phyloP scores from a whole-genome alignment of 495 filamentous ascomycete species.

The Penicillium alfredii region DNA sequence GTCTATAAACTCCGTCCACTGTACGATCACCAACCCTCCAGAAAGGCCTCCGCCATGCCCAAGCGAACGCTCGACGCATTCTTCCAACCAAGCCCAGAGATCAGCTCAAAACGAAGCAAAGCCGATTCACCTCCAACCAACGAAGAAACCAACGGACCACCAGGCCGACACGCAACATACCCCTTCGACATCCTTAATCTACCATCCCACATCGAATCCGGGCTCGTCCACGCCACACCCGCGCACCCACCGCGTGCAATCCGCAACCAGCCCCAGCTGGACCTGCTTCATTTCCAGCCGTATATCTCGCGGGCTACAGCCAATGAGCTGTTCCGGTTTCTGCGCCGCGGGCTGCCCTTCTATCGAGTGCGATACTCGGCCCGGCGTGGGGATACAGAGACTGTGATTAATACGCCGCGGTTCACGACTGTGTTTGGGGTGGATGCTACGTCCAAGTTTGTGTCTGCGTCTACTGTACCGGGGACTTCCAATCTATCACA shows the following conservation, averaged over 20 bases:
- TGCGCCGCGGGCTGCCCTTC: slow-evolving; percentile 58
- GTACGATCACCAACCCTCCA: too few relatives aligned
- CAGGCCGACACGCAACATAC: slow-evolving; percentile 48
- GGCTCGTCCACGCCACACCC: slow-evolving; percentile 26
- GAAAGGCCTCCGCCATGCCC: slow-evolving; percentile 12
- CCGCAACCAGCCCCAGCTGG: slow-evolving; percentile 57
- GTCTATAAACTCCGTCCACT: too few relatives aligned
- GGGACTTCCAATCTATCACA: too few relatives aligned
- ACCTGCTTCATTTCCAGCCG: slow-evolving; percentile 63
- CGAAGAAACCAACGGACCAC: not conserved
- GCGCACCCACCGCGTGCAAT: slow-evolving; percentile 26
- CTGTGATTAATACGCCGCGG: slow-evolving; percentile 58
- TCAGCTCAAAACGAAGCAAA: slow-evolving; percentile 15
- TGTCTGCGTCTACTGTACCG: slow-evolving; percentile 1
- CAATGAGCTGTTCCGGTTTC: slow-evolving; percentile 57
- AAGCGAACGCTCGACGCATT: slow-evolving; percentile 26
- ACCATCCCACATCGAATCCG: slow-evolving; percentile 35
- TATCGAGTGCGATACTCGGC: slow-evolving; percentile 68
- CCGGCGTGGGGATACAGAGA: slow-evolving; percentile 51
- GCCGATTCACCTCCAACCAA: not conserved
- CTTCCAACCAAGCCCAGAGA: slow-evolving; percentile 12
- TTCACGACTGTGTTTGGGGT: slow-evolving; percentile 69
- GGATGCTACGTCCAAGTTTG: slow-evolving; percentile 50
- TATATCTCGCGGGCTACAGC: slow-evolving; percentile 49
- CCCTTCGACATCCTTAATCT: slow-evolving; percentile 57